These are phyloP conservation scores for Malassezia brasiliensis DNA, from an alignment of 1,284 basidiomycete species.

Conservation along the genomic window DNA sequence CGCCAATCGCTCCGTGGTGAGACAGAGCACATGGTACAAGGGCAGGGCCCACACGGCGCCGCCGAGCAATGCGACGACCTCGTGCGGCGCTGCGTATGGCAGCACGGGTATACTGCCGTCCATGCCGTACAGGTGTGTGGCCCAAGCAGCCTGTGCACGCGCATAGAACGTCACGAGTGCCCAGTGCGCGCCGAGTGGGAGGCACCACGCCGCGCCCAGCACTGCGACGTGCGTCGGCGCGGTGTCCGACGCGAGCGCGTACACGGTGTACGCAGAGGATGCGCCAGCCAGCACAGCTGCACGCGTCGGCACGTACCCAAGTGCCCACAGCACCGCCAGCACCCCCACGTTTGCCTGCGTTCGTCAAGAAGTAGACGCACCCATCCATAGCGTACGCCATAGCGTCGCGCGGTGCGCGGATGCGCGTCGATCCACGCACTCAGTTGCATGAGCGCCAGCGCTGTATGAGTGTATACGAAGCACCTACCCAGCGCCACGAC, in stretches of 20 bases:
- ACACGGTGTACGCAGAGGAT: not conserved
- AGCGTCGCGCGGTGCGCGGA: conserved; percentile 1
- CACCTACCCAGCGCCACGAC: conserved; percentile 10
- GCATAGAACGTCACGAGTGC: conserved; percentile 1
- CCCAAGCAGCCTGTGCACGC: conserved; percentile 3
- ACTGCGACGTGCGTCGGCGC: not conserved
- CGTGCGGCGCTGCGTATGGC: not conserved
- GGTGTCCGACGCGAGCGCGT: not conserved
- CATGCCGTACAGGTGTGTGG: not conserved
- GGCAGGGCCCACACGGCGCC: conserved; percentile 15
- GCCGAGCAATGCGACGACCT: conserved; percentile 13
- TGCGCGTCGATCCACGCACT: conserved; percentile 16
- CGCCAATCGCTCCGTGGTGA: conserved; percentile 8
- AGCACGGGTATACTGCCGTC: not conserved
- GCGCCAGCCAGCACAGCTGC: not conserved
- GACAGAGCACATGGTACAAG: conserved; percentile 9
- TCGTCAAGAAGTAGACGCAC: not conserved
- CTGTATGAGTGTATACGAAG: conserved; percentile 2
- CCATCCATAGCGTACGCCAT: not conserved
- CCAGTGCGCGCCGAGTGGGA: conserved; percentile 9
- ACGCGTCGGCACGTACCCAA: not conserved
- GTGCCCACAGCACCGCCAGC: not conserved
- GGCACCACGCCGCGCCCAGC: not conserved
- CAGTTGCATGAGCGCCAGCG: conserved; percentile 4
- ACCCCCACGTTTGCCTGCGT: conserved; percentile 4